Base-by-base conservation (phyloP, 2,329 filamentous ascomycete species). In the Colletotrichum chrysophilum region DNA sequence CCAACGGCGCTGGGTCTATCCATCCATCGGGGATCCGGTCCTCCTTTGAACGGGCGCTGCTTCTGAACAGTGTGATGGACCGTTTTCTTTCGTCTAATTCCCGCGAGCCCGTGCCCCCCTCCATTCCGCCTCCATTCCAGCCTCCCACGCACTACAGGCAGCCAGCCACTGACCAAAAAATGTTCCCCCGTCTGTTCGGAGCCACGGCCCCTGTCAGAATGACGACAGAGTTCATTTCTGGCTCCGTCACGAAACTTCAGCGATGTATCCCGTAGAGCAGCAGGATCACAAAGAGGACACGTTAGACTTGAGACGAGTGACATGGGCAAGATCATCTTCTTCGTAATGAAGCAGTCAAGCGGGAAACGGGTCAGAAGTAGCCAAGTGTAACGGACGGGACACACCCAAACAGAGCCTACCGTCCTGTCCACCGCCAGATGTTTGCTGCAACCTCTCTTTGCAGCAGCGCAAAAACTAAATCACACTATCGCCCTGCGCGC, bases 401-500 rank as follows among this genome's bases (percentile, higher is more conserved):
- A 60, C 36, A 58, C 66, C n/a, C 36, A 16, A 48, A 28, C 61
- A 26, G 32, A 32, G 10, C 4, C 28, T 30, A 30, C 34, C 24
- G 43, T 66, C 13, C 34, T 18, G 36, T 34, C 48, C 66, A 60
- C 60, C 67, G 67, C 48, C 67, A 52, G 43, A 28, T 56, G 24
- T 34, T 21, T 55, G 52, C 24, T 71, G 62, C 56, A 67, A 66
- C 55, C 43, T 58, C 16, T 67, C 24, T 34, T 13, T 24, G 43
- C 69, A 48, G 32, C 62, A 26, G 62, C 32, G 38, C n/a, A 43
- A 7, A 21, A 64, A 36, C 28, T 62, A 16, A 16, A 68, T 58
- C 43, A 64, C 18, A 43, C 69, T 38, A 73, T 52, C 14, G 64
- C 73, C 69, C 73, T 69, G 69, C 70, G 56, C 69, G 62, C 73